Evolutionary conservation across 2,329 filamentous ascomycete species (phyloP).

Genomic region (Aspergillus costaricaensis): DNA sequence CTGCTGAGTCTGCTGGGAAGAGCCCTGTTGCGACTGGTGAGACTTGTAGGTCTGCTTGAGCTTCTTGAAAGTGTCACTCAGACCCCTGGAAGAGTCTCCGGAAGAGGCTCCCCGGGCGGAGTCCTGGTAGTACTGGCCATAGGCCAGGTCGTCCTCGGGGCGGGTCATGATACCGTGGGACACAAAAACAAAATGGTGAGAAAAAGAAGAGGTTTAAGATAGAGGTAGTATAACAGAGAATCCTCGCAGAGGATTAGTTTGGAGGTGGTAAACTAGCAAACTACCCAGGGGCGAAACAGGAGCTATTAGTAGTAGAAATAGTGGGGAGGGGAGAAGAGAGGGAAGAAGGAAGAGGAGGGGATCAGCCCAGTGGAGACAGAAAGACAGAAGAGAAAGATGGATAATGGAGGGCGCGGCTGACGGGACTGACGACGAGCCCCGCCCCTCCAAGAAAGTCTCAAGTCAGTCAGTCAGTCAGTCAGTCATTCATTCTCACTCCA

Average conservation of each 20-base stretch:
- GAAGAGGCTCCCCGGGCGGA: slow-evolving; percentile 34
- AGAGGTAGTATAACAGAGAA: neutral
- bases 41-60: slow-evolving; percentile 44
- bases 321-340: too few relatives aligned
- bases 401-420: neutral
- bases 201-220: neutral
- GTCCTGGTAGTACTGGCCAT: slow-evolving; percentile 52
- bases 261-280: neutral
- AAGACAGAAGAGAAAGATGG: neutral
- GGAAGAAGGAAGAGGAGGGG: neutral
- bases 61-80: slow-evolving; percentile 55
- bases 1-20: slow-evolving; percentile 3
- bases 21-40: slow-evolving; percentile 24
- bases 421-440: neutral
- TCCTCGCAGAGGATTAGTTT: neutral
- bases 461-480: neutral
- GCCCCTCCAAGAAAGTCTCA: neutral
- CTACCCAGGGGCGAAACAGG: neutral
- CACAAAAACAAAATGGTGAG: neutral
- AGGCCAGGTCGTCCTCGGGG: slow-evolving; percentile 56
- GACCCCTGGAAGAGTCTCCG: slow-evolving; percentile 49
- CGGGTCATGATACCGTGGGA: slow-evolving; percentile 35
- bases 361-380: neutral
- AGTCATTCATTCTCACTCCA: neutral
- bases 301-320: neutral